These are phyloP conservation scores for Hydnomerulius pinastri DNA, from an alignment of 768 basidiomycete genomes.

Conservation along the genomic window DNA sequence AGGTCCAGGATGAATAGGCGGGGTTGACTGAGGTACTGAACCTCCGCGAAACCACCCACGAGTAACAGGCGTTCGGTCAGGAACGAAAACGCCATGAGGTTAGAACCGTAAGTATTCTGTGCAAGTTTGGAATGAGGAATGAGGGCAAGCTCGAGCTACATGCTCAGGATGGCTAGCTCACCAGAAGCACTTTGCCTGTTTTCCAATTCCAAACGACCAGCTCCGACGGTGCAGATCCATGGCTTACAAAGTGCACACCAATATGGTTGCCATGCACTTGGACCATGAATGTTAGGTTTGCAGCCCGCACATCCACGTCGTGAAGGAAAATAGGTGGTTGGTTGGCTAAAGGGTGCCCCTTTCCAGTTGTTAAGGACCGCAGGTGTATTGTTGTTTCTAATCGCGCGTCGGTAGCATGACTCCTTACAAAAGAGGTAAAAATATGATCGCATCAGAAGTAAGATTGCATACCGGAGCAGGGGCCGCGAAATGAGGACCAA, in stretches of 20 bases:
- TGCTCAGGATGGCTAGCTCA: conserved; percentile 37
- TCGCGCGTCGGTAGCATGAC: conserved; percentile 8
- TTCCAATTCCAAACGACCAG: conserved; percentile 71
- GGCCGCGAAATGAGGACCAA: conserved; percentile 51
- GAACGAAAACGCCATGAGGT: conserved; percentile 44
- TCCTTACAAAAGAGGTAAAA: conserved; percentile 13
- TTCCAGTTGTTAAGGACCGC: conserved; percentile 45
- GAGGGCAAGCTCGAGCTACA: not conserved
- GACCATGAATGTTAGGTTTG: conserved; percentile 43
- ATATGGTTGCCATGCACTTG: conserved; percentile 57
- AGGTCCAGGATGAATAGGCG: conserved; percentile 45
- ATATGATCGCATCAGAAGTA: not conserved
- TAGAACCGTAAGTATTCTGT: conserved; percentile 30
- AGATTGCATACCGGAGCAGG: conserved; percentile 31
- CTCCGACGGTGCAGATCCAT: conserved; percentile 40
- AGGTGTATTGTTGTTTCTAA: conserved; percentile 41
- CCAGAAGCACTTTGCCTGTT: conserved; percentile 49
- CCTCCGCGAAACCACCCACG: conserved; percentile 29
- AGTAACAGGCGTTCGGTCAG: conserved; percentile 43
- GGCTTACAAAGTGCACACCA: conserved; percentile 47
- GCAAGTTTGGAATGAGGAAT: conserved; percentile 1
- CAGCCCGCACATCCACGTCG: conserved; percentile 18
- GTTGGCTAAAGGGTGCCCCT: conserved; percentile 45
- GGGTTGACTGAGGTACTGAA: conserved; percentile 25
- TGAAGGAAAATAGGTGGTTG: conserved; percentile 34